Base-by-base conservation (phyloP, 1,139 yeast species). In the Geotrichum macrosporum region DNA sequence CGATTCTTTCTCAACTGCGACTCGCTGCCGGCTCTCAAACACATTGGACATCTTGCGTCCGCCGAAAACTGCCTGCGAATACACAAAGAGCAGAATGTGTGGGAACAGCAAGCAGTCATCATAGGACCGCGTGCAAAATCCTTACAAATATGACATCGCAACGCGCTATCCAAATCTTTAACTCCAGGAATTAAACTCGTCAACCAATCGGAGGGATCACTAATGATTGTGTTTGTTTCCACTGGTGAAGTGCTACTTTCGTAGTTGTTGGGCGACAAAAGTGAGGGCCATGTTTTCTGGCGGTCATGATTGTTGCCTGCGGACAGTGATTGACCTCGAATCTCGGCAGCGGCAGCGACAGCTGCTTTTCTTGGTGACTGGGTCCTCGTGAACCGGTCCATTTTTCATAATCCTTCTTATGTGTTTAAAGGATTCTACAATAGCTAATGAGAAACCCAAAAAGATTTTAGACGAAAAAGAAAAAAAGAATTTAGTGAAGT, bases 71-170 rank as follows among this genome's bases (percentile, higher is more conserved):
- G 79, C 53, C 84, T 77, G 51, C 96, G 73, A 31, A 92, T 85
- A 63, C 98, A 92, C 19, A 82, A 74, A 0, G 96, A 87, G 63
- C 98, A 92, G 62, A 88, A 92, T 0, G 94, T 82, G 62, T 92
- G 97, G 4, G 36, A 32, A 41, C 85, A 83, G 41, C 85, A 83
- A 5, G 82, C 75, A 1, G 96, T 85, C 37, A 84, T 69, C 47
- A 87, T 88, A 1, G 98, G 97, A 0, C 94, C 89, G 38, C 69
- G 73, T 52, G 85, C 71, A 54, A 83, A 78, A 52, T 88, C 96
- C 60, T 89, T 87, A 63, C 98, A 92, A n/a, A 92, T 84, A 57
- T 83, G 88, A 60, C 98, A 92, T 59, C 95, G 65, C 49, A 88
- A 71, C 15, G 83, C 70, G 1, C 84, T 72, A 54, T 89, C 96